Conservation (phyloP, 306 rosid species). For the Casuarina cunninghamiana region DNA sequence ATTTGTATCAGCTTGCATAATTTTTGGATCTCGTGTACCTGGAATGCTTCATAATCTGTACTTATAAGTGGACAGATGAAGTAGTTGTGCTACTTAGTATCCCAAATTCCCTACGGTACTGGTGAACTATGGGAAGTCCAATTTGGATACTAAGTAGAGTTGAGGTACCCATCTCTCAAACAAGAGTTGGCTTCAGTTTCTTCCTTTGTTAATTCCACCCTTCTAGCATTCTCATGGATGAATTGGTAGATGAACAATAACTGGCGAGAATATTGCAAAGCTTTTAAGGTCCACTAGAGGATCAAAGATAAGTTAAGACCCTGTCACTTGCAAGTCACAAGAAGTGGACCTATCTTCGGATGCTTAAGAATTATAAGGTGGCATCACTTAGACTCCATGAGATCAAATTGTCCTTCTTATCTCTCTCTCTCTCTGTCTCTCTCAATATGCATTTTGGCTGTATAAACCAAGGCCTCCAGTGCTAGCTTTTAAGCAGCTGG, state of each 20-base stretch:
- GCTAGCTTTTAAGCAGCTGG: neutral
- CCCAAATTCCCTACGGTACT: neutral
- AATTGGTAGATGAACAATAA: neutral
- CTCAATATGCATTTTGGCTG: neutral
- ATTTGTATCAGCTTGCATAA: neutral
- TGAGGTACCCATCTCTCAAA: neutral
- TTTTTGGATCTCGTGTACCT: neutral
- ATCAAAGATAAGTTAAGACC: neutral
- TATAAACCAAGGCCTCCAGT: neutral
- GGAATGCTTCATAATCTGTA: neutral
- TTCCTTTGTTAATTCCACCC: neutral
- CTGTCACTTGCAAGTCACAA: neutral
- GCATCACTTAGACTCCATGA: slow-evolving; percentile 13
- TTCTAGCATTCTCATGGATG: neutral
- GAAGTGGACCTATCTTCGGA: neutral
- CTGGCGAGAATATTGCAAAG: slow-evolving; percentile 3
- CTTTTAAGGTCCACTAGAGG: slow-evolving; percentile 4
- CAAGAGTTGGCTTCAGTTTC: neutral
- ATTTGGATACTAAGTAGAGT: neutral
- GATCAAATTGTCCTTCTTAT: neutral
- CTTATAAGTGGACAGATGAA: neutral
- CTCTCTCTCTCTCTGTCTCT: neutral
- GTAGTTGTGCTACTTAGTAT: neutral
- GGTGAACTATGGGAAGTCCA: neutral
- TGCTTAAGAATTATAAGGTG: slow-evolving; percentile 1